A percentile compares a stretch with the other conserved stretches of the same genome.
Evolutionary conservation across 176 grass and related monocot species (phyloP).

Genomic region (Puya raimondii): DNA sequence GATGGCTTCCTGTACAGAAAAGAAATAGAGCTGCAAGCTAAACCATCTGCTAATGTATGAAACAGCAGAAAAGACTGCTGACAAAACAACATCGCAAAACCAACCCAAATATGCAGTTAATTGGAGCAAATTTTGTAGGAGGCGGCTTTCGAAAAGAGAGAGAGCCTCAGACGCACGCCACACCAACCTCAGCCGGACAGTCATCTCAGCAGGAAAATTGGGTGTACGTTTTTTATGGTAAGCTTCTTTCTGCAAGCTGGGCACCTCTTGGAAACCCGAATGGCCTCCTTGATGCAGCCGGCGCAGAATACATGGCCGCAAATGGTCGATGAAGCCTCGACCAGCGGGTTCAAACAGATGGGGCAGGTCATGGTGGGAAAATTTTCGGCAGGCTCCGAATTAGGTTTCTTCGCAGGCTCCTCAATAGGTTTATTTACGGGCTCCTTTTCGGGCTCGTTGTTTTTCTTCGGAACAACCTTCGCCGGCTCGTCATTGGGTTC

Average conservation of each 20-base stretch:
- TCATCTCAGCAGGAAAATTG: conserved; percentile 60
- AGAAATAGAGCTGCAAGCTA: too few relatives aligned
- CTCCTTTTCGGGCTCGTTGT: too few relatives aligned
- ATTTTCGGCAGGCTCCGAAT: conserved; percentile 30
- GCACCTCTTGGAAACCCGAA: conserved; percentile 65
- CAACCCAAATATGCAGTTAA: too few relatives aligned
- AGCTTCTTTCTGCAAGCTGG: conserved; percentile 73
- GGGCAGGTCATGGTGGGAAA: conserved; percentile 64
- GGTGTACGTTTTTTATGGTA: conserved; percentile 38
- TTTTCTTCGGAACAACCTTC: neutral
- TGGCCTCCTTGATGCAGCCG: conserved; percentile 47
- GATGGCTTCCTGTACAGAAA: too few relatives aligned
- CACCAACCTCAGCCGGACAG: conserved; percentile 28
- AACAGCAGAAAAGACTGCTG: too few relatives aligned
- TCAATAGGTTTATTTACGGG: conserved; percentile 8
- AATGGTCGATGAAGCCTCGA: conserved; percentile 55
- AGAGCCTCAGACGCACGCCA: neutral
- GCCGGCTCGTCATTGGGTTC: neutral
- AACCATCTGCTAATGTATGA: too few relatives aligned
- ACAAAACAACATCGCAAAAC: too few relatives aligned
- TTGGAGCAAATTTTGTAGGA: neutral
- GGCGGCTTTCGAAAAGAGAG: neutral
- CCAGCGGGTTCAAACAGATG: conserved; percentile 54
- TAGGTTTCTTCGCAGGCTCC: conserved; percentile 27
- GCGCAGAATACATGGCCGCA: conserved; percentile 95